These are phyloP conservation scores for Suillus americanus DNA, from an alignment of 768 basidiomycete species.

Conservation along the genomic window DNA sequence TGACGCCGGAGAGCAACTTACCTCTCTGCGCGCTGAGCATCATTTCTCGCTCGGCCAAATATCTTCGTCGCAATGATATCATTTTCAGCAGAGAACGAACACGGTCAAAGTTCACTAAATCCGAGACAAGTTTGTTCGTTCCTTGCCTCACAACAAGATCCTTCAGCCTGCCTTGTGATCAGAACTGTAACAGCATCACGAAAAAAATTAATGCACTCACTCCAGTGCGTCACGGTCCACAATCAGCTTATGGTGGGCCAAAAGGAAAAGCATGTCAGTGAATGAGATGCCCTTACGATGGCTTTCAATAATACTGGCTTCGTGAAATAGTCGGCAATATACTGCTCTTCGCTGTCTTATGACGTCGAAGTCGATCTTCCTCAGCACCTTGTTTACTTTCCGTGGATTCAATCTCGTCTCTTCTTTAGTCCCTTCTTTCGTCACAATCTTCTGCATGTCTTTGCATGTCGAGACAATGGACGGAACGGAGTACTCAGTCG, in stretches of 20 bases:
- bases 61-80: constrained; percentile 70
- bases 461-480: constrained; percentile 57
- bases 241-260: constrained; percentile 92
- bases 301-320: constrained; percentile 75
- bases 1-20: constrained; percentile 19
- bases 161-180: constrained; percentile 54
- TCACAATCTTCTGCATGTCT: constrained; percentile 33
- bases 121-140: constrained; percentile 76
- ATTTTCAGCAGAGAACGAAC: constrained; percentile 79
- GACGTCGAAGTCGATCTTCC: constrained; percentile 59
- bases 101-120: constrained; percentile 82
- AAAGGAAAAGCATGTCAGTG: constrained; percentile 80
- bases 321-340: constrained; percentile 82
- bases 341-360: constrained; percentile 67
- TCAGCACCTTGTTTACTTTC: constrained; percentile 58
- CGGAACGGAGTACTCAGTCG: constrained; percentile 59
- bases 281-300: constrained; percentile 84
- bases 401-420: constrained; percentile 48
- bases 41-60: constrained; percentile 51
- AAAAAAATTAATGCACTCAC: constrained; percentile 46
- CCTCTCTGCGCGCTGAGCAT: constrained; percentile 43
- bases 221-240: constrained; percentile 84
- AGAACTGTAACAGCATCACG: constrained; percentile 1
- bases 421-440: constrained; percentile 34
- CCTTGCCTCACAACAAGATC: constrained; percentile 77